Evolutionary conservation across 192 early-diverging fungal species (phyloP), one percentile per base, ranked within the genome.

Genomic region (Podila clonocystis): DNA sequence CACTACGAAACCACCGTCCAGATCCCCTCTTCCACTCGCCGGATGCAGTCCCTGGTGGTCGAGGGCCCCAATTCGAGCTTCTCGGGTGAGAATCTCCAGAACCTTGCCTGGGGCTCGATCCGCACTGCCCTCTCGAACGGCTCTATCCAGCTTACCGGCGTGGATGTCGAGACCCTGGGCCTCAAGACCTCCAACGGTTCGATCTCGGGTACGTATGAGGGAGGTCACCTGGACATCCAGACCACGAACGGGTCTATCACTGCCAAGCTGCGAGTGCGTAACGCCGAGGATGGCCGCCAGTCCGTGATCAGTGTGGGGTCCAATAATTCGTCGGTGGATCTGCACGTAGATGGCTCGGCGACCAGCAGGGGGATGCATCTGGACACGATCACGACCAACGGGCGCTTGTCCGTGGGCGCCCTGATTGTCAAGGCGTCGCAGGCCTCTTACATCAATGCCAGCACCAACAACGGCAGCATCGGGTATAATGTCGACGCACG

Each of bases 1-100:
- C 72, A 73, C 62, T 66, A 80, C 63, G 70, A 80, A 12, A 80
- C 77, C 45, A 58, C 52, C 15, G 63, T 80, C 24, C 67, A 68
- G 30, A 63, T 68, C 49, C 77, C 77, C 6, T 13, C 50, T n/a
- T 29, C 66, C 3, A 49, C 57, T 15, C n/a, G 6, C 9, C 41
- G 65, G 0, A 24, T 50, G 1, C 61, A 65, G 0, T 80, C 77
- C 5, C 62, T 80, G 30, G 17, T 36, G 11, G 38, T 80, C 36
- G 22, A 5, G 6, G 52, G 62, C 5, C 70, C 77, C 52, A 64
- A 58, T 48, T 68, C 77, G 5, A 36, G 38, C 49, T 30, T 80
- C 48, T 22, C 24, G 2, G 70, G 70, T 17, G 26, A 45, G 19
- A 24, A 17, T 9, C 66, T 80, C 24, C 28, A 24, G 9, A 60